These are phyloP conservation scores for Aspergillus nidulans DNA, from an alignment of 495 filamentous ascomycete species.

Conservation along the genomic window DNA sequence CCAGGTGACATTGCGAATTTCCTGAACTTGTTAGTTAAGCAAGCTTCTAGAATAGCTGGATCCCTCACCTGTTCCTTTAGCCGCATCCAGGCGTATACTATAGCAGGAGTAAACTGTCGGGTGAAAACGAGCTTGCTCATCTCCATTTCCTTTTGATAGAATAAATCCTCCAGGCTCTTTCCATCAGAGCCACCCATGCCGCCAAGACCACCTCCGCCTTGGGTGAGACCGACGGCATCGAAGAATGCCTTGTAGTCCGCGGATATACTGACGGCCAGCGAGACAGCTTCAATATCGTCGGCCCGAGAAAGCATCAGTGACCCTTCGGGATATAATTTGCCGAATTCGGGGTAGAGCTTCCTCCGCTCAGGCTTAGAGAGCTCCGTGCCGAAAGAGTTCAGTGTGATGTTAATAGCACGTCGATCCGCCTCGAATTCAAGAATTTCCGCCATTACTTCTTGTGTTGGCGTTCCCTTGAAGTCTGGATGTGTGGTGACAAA, in stretches of 20 bases:
- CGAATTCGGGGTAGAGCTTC: conserved; percentile 94
- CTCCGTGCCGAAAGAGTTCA: conserved; percentile 98
- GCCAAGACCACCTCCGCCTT: conserved; percentile 65
- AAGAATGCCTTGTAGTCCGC: conserved; percentile 91
- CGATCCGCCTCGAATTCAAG: conserved; percentile 96
- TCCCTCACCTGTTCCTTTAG: conserved; percentile 85
- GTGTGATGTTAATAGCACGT: conserved; percentile 96
- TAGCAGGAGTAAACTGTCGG: conserved; percentile 88
- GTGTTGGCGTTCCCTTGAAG: conserved; percentile 79
- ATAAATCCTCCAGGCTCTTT: conserved; percentile 92
- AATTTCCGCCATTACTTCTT: conserved; percentile 91
- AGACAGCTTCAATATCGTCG: conserved; percentile 90
- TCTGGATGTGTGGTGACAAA: conserved; percentile 85
- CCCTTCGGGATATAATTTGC: conserved; percentile 86
- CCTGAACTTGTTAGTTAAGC: conserved; percentile 50
- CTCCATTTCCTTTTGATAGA: conserved; percentile 99
- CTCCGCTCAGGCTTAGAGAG: conserved; percentile 88
- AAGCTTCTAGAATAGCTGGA: not conserved
- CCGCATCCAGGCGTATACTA: conserved; percentile 98
- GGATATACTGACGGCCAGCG: conserved; percentile 87
- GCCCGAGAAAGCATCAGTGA: conserved; percentile 92
- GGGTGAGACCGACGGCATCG: conserved; percentile 81
- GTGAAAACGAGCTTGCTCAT: conserved; percentile 93
- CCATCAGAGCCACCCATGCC: conserved; percentile 83
- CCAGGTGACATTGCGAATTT: conserved; percentile 99